Conservation (phyloP, 192 early-diverging fungal species). For the Podochytrium sp. region DNA sequence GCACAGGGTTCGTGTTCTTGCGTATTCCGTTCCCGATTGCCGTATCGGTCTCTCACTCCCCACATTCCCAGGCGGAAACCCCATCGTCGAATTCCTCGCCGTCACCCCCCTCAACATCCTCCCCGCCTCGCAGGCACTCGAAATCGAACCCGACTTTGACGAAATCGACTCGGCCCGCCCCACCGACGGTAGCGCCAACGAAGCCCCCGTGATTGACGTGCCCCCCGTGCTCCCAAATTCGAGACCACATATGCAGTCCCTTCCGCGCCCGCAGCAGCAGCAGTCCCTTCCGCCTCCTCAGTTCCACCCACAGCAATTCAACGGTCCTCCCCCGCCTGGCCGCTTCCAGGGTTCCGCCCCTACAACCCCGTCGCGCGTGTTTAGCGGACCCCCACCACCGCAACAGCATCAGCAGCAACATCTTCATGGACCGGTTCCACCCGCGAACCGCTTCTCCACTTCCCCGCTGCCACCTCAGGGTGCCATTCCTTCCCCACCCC, state of each 20-base stretch:
- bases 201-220: conserved; percentile 15
- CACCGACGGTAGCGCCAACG: conserved; percentile 22
- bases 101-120: conserved; percentile 14
- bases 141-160: conserved; percentile 18
- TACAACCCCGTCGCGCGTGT: too few species aligned
- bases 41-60: not conserved
- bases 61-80: conserved; percentile 9
- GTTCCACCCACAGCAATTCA: not conserved
- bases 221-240: not conserved
- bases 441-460: not conserved
- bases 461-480: not conserved
- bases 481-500: not conserved
- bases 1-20: conserved; percentile 4
- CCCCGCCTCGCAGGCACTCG: conserved; percentile 22
- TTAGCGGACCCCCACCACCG: too few species aligned
- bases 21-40: not conserved
- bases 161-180: not conserved
- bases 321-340: not conserved
- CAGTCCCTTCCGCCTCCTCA: not conserved
- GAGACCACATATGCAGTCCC: not conserved
- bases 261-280: not conserved
- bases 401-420: too few species aligned
- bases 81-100: conserved; percentile 25
- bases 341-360: not conserved
- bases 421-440: not conserved